Evolutionary conservation across 2,329 filamentous ascomycete genomes (phyloP).

Genomic region (Fusarium globosum): DNA sequence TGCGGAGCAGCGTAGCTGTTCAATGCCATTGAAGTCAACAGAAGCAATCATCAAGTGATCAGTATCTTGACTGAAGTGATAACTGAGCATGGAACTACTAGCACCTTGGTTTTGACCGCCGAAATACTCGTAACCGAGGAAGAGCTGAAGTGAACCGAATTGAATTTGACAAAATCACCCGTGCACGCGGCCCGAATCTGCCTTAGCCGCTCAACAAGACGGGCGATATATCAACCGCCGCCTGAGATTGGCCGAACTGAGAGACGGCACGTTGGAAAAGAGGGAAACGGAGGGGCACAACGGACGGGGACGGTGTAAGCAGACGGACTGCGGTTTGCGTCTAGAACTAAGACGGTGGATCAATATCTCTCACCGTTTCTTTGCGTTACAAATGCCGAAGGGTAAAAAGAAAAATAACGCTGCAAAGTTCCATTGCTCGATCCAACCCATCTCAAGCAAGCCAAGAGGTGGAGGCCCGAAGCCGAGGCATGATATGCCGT

Average conservation of each 20-base stretch:
- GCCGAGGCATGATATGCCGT: constrained; percentile 13
- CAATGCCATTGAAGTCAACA: constrained; percentile 1
- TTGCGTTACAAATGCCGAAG: constrained; percentile 21
- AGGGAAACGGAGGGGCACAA: constrained; percentile 31
- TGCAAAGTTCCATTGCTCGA: constrained; percentile 3
- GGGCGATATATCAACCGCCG: constrained; percentile 2
- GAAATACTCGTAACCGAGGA: constrained; percentile 1
- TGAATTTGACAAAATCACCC: constrained; percentile 27
- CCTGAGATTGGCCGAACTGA: constrained; percentile 27
- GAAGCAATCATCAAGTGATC: neutral
- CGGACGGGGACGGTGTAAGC: constrained; percentile 6
- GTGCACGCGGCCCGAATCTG: constrained; percentile 42
- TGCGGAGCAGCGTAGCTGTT: constrained; percentile 2
- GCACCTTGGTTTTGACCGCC: neutral
- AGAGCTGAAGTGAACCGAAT: constrained; percentile 9
- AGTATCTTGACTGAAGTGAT: neutral
- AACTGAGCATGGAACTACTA: neutral
- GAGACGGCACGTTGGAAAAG: constrained; percentile 6
- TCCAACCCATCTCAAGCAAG: neutral
- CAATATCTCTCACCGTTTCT: constrained; percentile 24
- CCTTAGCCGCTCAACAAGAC: constrained; percentile 31
- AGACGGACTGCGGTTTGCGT: constrained; percentile 8
- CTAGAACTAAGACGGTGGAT: constrained; percentile 28
- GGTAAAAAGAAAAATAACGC: constrained; percentile 16
- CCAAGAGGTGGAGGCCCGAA: constrained; percentile 4